phyloP scores from a whole-genome alignment of 2,329 filamentous ascomycete genomes.

The Fusarium nisikadoi region DNA sequence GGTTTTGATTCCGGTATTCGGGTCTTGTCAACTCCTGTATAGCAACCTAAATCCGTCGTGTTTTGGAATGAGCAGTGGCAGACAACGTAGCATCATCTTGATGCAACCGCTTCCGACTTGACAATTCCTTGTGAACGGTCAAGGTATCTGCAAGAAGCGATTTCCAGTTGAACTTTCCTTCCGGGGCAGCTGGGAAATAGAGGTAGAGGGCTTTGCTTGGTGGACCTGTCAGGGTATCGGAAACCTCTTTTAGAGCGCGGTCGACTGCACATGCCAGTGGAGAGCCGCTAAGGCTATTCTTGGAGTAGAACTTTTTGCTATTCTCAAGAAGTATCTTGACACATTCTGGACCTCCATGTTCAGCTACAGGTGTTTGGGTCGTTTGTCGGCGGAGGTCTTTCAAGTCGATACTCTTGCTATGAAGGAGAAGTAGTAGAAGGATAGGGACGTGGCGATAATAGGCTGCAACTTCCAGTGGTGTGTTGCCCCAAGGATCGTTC shows the following conservation, averaged over 20 bases:
- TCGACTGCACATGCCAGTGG: neutral
- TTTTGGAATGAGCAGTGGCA: too few species aligned
- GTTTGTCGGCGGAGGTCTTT: neutral
- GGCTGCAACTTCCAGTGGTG: neutral
- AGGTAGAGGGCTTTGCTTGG: neutral
- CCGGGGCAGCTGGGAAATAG: too few species aligned
- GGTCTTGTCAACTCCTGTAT: too few species aligned
- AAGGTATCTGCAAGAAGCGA: too few species aligned
- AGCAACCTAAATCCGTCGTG: too few species aligned
- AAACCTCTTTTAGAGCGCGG: neutral
- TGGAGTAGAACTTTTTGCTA: rapidly evolving
- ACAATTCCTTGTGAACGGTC: too few species aligned
- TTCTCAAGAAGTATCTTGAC: neutral
- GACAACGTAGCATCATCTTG: too few species aligned
- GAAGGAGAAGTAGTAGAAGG: neutral
- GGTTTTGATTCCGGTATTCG: too few species aligned
- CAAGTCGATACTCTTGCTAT: neutral
- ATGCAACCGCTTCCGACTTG: too few species aligned
- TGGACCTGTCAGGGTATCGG: neutral
- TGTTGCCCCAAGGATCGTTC: rapidly evolving
- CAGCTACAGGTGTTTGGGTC: too few species aligned
- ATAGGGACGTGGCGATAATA: rapidly evolving
- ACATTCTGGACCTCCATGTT: neutral
- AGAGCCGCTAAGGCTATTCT: too few species aligned
- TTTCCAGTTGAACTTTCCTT: too few species aligned